Percentiles rank a stretch among this genome's conserved stretches.
These are phyloP conservation scores for Melampsora americana DNA, from an alignment of 1,284 basidiomycete species.

Conservation along the genomic window DNA sequence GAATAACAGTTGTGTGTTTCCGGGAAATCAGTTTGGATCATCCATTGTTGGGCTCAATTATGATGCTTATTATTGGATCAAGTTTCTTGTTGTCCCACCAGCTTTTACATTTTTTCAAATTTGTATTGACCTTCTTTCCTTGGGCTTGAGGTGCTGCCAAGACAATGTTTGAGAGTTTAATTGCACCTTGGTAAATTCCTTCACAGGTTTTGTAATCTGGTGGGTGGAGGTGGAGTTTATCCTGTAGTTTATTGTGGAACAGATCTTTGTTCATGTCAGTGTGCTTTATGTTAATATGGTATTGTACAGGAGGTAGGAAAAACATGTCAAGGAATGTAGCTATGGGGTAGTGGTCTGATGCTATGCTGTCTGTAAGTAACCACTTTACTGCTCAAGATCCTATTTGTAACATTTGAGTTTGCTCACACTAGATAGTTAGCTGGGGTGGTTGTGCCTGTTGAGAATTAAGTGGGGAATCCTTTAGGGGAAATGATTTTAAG, in stretches of 20 bases:
- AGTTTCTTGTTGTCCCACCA: slow-evolving; percentile 20
- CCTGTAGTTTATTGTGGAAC: too few species aligned
- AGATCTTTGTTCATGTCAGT: not conserved
- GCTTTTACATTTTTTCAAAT: not conserved
- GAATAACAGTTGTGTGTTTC: slow-evolving; percentile 6
- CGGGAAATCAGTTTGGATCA: not conserved
- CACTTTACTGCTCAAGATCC: not conserved
- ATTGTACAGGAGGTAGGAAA: not conserved
- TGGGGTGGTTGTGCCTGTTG: not conserved
- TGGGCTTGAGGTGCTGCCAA: not conserved
- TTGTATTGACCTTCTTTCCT: not conserved
- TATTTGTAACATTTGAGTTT: not conserved
- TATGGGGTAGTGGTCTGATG: not conserved
- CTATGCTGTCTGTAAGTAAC: not conserved
- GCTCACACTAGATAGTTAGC: slow-evolving; percentile 6
- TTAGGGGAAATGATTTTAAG: slow-evolving; percentile 9
- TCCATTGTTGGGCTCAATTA: not conserved
- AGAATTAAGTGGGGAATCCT: not conserved
- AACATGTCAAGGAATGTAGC: not conserved
- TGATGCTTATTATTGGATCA: not conserved
- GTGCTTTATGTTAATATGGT: not conserved
- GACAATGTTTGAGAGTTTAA: not conserved
- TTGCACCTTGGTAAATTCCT: not conserved
- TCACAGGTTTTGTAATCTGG: not conserved
- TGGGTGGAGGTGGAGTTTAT: not conserved